Evolutionary conservation across 495 filamentous ascomycete genomes (phyloP), one percentile per base, ranked within the genome.

Genomic region (Lichenothelia convexa): DNA sequence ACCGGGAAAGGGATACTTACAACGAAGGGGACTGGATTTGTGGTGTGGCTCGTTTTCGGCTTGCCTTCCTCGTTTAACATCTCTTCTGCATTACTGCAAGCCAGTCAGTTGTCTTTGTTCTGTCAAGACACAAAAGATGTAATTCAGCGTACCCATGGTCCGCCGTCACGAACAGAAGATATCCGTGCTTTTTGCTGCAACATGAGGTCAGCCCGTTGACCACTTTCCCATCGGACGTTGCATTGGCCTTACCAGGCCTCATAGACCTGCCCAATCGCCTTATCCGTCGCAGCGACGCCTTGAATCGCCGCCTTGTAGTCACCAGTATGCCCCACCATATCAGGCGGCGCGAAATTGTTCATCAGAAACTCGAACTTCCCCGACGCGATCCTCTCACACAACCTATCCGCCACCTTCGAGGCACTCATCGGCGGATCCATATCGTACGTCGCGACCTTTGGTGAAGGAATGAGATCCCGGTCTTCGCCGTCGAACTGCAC

Each of bases 321-420:
- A 49, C 89, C 89, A 7, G 89, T 97, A 63, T 97, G 89, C 47
- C 89, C 89, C 43, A 97, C 89, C 89, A 97, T 97, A 61, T 97
- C 89, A 30, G 89, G 91, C 16, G 91, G 87, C 21, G 89, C 89
- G 55, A 97, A 95, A 71, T 97, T 97, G 75, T 95, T 94, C 89
- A 97, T 97, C 50, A 97, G 61, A 51, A 97, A 94, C 50, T 85
- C 82, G 60, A 86, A 89, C 44, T 78, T 71, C 47, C 70, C 66
- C 59, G 83, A 78, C 11, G 53, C 67, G 46, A 97, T 77, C 36
- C 86, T 71, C 62, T 86, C 80, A 57, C 65, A 67, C 40, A 93
- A 73, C 63, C 89, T 83, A 43, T 89, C 65, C 13, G 80, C 91
- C 8, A 97, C 89, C 13, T 62, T 79, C 36, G 71, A 76, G 30